Evolutionary conservation across 805 yeast genomes (phyloP).

Genomic region (Saccharomycopsis amapae): DNA sequence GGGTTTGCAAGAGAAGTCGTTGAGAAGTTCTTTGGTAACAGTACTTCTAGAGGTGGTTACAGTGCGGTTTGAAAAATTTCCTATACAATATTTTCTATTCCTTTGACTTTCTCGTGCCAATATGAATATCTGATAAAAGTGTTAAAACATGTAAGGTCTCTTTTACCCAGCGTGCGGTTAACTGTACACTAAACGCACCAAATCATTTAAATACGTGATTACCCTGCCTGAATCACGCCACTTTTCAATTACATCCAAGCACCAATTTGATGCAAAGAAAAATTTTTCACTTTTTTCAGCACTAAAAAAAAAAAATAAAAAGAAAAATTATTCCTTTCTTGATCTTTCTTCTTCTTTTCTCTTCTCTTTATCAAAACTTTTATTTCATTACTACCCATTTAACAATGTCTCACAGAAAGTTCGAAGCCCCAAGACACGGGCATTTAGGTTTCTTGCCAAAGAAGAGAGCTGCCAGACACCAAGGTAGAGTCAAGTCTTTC

Average conservation of each 20-base stretch:
- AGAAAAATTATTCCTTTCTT: slow-evolving; percentile 1
- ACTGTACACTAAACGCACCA: no score
- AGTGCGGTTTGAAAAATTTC: slow-evolving; percentile 73
- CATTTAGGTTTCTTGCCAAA: slow-evolving; percentile 99
- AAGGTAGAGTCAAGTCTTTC: slow-evolving; percentile 99
- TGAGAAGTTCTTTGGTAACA: slow-evolving; percentile 56
- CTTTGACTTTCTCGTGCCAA: no score
- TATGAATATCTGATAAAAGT: no score
- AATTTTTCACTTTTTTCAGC: slow-evolving; percentile 1
- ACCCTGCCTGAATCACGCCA: no score
- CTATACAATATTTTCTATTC: no score
- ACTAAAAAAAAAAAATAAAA: background rate
- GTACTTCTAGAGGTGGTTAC: slow-evolving; percentile 66
- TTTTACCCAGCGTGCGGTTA: no score
- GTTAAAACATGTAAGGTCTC: no score
- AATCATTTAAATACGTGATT: no score
- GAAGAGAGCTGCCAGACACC: slow-evolving; percentile 98
- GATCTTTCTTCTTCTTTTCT: background rate
- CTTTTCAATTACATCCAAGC: background rate
- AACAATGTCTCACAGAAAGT: slow-evolving; percentile 98
- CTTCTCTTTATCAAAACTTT: background rate
- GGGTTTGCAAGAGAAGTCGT: slow-evolving; percentile 60
- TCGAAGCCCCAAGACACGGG: slow-evolving; percentile 99
- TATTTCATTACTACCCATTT: background rate
- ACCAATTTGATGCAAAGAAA: background rate